Conservation (phyloP, 75 land plant species). For the Adiantum capillusveneris region DNA sequence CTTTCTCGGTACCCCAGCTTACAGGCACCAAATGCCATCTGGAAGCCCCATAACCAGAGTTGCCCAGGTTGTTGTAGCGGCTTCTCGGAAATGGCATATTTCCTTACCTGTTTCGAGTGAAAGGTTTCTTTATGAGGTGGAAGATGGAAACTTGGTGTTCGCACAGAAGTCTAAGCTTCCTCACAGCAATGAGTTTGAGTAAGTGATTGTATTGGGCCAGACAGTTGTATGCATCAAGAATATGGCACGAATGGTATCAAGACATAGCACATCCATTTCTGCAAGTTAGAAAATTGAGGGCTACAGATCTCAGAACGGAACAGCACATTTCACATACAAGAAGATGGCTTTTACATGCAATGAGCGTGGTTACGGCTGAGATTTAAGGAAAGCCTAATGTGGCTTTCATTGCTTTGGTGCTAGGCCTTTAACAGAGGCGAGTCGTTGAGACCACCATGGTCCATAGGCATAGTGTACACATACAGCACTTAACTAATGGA, state of each 20-base stretch:
- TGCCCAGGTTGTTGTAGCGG: constrained; percentile 77
- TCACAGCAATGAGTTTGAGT: constrained; percentile 24
- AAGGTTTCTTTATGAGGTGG: constrained; percentile 36
- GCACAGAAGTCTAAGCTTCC: constrained; percentile 9
- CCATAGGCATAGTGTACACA: no score
- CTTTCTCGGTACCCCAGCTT: constrained; percentile 70
- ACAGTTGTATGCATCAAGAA: background rate
- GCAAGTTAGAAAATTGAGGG: no score
- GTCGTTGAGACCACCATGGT: no score
- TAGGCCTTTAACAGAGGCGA: no score
- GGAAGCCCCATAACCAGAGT: constrained; percentile 87
- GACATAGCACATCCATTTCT: no score
- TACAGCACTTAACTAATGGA: no score
- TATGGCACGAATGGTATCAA: background rate
- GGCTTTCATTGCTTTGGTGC: no score
- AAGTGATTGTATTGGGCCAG: constrained; percentile 4
- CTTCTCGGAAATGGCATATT: constrained; percentile 54
- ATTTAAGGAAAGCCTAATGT: no score
- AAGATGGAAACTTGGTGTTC: background rate
- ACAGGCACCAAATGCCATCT: constrained; percentile 60
- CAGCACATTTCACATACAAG: no score
- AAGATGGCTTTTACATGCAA: no score
- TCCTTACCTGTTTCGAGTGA: constrained; percentile 40
- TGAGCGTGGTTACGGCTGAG: no score
- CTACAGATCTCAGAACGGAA: no score